Base-by-base conservation (phyloP, 1,139 yeast species). In the Taiozyma sp. region DNA sequence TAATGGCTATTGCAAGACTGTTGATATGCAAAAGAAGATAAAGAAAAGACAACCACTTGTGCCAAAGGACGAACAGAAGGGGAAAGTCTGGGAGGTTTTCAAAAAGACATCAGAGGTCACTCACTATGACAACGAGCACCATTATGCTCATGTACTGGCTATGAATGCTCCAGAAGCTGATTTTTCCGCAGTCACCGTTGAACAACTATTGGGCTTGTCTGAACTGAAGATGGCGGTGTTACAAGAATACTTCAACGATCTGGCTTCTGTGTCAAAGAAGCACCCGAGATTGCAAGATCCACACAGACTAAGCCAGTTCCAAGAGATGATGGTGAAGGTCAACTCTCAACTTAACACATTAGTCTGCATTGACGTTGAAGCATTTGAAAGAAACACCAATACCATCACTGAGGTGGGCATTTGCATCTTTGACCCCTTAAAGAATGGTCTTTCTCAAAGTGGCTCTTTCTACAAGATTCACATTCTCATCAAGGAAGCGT, bases 341-440 rank as follows among this genome's bases (percentile, higher is more conserved):
- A 65, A 67, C 44, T 46, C 58, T 7, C 64, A 64, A 24, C 61
- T 67, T 30, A 65, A 71, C 36, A 71, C 73, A 0, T 68, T 83
- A 19, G 69, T 84, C 46, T 75, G 83, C 23, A 66, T 87, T 23
- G 93, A 87, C 64, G 72, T 84, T 12, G 93, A 87, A 64, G 85
- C 87, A 5, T 83, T 73, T 71, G 95, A 87, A 60, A 60, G 67
- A 19, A 66, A 75, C 53, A 70, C 67, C 10, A 59, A 68, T 19
- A 55, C 68, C 12, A 71, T 86, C 24, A 84, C 89, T 0, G 95
- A 87, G 63, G 76, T 86, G 47, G 95, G 95, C 3, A 67, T 87
- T 3, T 73, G 87, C 3, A 76, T 86, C 7, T 85, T 80, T 63
- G 88, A 84, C 56, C 89, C 91, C 19, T 53, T 67, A 5, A 51